Evolutionary conservation across 371 early-diverging fungal genomes (phyloP).

Genomic region (Mucor racemosus): DNA sequence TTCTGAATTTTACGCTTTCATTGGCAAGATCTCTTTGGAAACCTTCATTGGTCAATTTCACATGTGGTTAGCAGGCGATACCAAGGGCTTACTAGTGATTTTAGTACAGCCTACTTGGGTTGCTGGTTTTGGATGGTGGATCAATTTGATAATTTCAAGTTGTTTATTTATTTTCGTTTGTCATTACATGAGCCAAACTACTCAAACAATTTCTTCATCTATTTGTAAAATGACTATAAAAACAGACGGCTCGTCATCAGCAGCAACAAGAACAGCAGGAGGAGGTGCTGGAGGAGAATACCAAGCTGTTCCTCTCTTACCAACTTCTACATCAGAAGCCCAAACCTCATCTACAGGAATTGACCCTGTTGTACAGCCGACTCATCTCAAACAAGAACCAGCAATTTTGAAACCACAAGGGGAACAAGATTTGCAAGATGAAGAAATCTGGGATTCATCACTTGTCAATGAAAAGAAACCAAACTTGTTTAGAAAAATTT

Average conservation of each 20-base stretch:
- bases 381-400: background rate
- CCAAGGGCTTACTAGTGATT: slow-evolving; percentile 66
- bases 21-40: slow-evolving; percentile 74
- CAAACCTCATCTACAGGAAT: background rate
- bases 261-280: background rate
- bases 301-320: slow-evolving; percentile 29
- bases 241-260: background rate
- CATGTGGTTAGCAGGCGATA: slow-evolving; percentile 78
- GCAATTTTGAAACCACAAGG: background rate
- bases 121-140: slow-evolving; percentile 55
- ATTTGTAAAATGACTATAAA: slow-evolving; percentile 22
- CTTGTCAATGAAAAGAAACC: slow-evolving; percentile 11
- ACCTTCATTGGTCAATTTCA: slow-evolving; percentile 84
- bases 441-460: slow-evolving; percentile 20
- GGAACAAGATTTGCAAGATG: slow-evolving; percentile 11
- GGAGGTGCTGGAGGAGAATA: slow-evolving; percentile 4
- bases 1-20: slow-evolving; percentile 57
- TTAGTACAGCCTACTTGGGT: slow-evolving; percentile 38
- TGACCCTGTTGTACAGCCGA: background rate
- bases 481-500: slow-evolving; percentile 2
- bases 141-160: slow-evolving; percentile 56
- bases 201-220: slow-evolving; percentile 53
- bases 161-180: slow-evolving; percentile 63
- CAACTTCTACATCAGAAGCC: slow-evolving; percentile 13
- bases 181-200: slow-evolving; percentile 55